Percentiles rank a stretch among this genome's conserved stretches.
phyloP scores from a whole-genome alignment of 2,329 filamentous ascomycete genomes.

The Fusarium sp. region DNA sequence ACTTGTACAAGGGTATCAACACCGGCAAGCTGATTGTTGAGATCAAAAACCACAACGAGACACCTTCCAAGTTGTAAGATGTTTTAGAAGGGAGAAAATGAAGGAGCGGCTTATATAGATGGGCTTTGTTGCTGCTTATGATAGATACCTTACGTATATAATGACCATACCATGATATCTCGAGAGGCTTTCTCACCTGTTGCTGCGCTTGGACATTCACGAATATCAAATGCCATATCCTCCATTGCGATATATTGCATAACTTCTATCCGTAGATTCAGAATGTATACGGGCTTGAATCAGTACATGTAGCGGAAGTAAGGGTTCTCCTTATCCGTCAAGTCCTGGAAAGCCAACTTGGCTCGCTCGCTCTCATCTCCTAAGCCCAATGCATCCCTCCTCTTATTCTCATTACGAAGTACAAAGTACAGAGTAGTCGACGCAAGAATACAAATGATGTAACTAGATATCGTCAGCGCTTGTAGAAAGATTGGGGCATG shows the following conservation, averaged over 20 bases:
- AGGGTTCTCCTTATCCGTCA: conserved; percentile 75
- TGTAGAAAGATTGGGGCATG: accelerated
- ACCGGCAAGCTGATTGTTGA: conserved; percentile 67
- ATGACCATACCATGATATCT: conserved; percentile 31
- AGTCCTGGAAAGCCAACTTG: conserved; percentile 72
- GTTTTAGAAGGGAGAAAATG: background rate
- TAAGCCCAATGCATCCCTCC: conserved; percentile 56
- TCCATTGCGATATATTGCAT: background rate
- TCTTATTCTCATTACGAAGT: conserved; percentile 68
- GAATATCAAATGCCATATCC: background rate
- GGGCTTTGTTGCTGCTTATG: conserved; percentile 8
- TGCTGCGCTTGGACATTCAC: background rate
- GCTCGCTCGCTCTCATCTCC: conserved; percentile 70
- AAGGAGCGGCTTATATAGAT: conserved; percentile 1
- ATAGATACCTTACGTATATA: conserved; percentile 27
- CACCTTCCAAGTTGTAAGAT: conserved; percentile 46
- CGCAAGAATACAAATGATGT: conserved; percentile 73
- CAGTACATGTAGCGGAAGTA: conserved; percentile 69
- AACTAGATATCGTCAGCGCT: conserved; percentile 56
- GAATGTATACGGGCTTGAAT: background rate
- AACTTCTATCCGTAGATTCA: background rate
- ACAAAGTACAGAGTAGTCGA: conserved; percentile 68
- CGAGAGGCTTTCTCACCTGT: background rate
- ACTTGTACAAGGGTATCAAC: conserved; percentile 76
- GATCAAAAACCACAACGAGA: conserved; percentile 48